phyloP scores from a whole-genome alignment of 495 filamentous ascomycete genomes.

The Ascodesmis nigricans region DNA sequence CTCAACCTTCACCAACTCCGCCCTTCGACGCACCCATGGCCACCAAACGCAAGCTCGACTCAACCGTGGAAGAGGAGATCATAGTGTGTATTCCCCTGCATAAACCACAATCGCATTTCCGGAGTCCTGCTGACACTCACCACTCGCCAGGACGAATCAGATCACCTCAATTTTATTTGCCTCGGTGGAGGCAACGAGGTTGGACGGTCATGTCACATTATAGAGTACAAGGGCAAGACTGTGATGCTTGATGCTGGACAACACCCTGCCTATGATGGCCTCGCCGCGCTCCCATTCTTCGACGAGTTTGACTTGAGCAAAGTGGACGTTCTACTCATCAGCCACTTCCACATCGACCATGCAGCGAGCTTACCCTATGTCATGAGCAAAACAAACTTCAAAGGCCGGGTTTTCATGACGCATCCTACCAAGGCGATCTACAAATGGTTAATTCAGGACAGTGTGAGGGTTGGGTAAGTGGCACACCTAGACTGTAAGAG shows the following conservation, averaged over 20 bases:
- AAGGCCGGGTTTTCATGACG: constrained; percentile 93
- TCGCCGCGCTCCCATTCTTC: constrained; percentile 85
- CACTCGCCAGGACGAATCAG: constrained; percentile 26
- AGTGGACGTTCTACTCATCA: constrained; percentile 88
- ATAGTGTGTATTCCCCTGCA: constrained; percentile 10
- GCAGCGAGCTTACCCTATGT: constrained; percentile 92
- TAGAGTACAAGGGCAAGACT: constrained; percentile 97
- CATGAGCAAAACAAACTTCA: constrained; percentile 91
- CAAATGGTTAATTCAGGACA: constrained; percentile 97
- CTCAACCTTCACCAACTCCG: too few species aligned
- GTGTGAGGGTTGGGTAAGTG: constrained; percentile 53
- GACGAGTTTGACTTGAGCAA: constrained; percentile 96
- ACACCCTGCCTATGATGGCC: constrained; percentile 90
- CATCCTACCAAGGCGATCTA: constrained; percentile 98
- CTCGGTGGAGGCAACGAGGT: constrained; percentile 94
- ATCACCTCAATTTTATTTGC: constrained; percentile 82
- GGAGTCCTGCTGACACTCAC: constrained; percentile 3
- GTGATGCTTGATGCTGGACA: constrained; percentile 98
- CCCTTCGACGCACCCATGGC: constrained; percentile 27
- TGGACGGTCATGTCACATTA: constrained; percentile 87
- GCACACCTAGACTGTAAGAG: too few species aligned
- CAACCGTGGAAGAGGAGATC: constrained; percentile 19
- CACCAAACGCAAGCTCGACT: constrained; percentile 28
- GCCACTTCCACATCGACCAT: constrained; percentile 98
- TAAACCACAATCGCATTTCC: not conserved